Evolutionary conservation across 768 basidiomycete species (phyloP), one percentile per base, ranked within the genome.

Genomic region (Pulveroboletus frians): DNA sequence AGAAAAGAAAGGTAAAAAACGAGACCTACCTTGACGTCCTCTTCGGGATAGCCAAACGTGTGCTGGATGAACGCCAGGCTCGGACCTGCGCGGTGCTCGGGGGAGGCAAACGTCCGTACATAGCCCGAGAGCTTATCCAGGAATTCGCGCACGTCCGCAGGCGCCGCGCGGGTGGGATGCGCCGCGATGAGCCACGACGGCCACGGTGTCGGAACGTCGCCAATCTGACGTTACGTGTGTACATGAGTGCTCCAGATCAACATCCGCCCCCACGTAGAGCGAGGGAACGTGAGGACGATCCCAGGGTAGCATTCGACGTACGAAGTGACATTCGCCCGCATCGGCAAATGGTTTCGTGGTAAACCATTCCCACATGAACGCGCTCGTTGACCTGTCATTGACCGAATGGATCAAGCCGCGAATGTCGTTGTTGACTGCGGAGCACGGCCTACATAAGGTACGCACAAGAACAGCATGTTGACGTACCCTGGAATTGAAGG

Each of bases 291-390:
- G 27, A 14, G 21, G 30, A 10, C 42, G 9, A 20, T 20, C 21
- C 21, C 13, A 2, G 31, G 17, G 15, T 15, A 14, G 37, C 26
- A n/a, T 15, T 7, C 27, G 13, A 74, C 89, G 65, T 65, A 94
- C 92, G 69, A 93, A 92, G 11, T 87, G 81, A 44, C 81, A 85
- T 64, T 88, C 81, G 13, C 85, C 89, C 9, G 77, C 75, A 61
- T 94, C 90, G 6, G 76, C 80, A 58, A 81, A 92, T 4, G 93
- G 84, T 58, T 86, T 86, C 34, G 84, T 86, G 4, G 84, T 86
- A 67, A 95, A 96, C 88, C 88, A 91, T 66, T 92, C 91, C 90
- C 91, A 92, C 84, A 94, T 88, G 70, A 94, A 94, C 10, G 86
- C 88, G 53, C 88, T 89, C 6, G 92, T 92, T 11, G 85, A 79